Evolutionary conservation across 2,329 filamentous ascomycete species (phyloP), one percentile per base, ranked within the genome.

Genomic region (Fusarium musae): DNA sequence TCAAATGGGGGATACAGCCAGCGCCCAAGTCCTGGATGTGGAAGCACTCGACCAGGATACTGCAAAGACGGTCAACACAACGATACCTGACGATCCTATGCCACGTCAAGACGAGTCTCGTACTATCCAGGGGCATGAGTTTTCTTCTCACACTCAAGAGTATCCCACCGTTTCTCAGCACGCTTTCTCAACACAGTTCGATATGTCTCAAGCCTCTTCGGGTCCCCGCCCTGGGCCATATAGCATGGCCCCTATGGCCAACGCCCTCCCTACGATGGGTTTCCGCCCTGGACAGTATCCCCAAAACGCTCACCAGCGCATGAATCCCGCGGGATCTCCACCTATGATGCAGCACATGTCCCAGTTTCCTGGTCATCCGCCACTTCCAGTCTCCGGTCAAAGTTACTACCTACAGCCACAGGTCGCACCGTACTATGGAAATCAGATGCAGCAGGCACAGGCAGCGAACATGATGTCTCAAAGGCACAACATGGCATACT

Each of bases 391-490:
- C 66, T 67, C 80, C 28, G 79, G 78, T 23, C 85, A 85, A 53
- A 82, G 82, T 30, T 89, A 86, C 70, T 89, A 88, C 68, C 69
- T 85, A 59, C 81, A 83, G 13, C 83, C 85, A 47, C 84, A 84
- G 37, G 82, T 85, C 70, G 76, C 80, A n/a, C 84, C 82, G 17
- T 88, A 83, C 67, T 88, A 87, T 69, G 81, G 78, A 53, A 79
- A 80, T 9, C 83, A 85, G 21, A 74, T 86, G 49, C 74, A 83
- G 11, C 80, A 83, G 23, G 75, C 81, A n/a, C 71, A 84, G 82
- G 46, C 80, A 76, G 53, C 82, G 78, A 47, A 72, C 71, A 44
- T 79, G 63, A 76, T 85, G 59, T 73, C 83, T 19, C 78, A 79
- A 9, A 82, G 83, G 46, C 80, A 83, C 56, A 83, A 78, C 59